Evolutionary conservation across 1,284 basidiomycete genomes (phyloP), one percentile per base, ranked within the genome.

Genomic region (Cryptococcus sp.): DNA sequence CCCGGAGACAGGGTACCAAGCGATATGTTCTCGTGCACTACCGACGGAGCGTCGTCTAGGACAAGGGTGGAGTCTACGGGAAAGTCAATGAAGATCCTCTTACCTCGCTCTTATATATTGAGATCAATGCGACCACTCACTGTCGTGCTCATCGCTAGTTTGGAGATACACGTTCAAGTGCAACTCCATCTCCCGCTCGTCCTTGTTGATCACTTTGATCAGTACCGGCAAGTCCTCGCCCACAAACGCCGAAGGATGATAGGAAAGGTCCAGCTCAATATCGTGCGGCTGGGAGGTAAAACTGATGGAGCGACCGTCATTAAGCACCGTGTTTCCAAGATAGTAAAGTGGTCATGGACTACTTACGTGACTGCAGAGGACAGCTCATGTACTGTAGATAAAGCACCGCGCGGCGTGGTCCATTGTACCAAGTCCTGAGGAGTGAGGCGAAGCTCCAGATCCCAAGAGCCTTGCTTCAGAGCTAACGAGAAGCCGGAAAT

Each of bases 101-200:
- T 35, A 10, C 30, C 13, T 35, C 30, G 16, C 8, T 63, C 6
- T 62, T 35, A 11, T 61, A 54, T n/a, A 57, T 4, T 10, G 42
- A n/a, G 11, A 45, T 5, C n/a, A 45, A 2, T 4, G 42, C 42
- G 20, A n/a, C 2, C 38, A 57, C 85, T 43, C 62, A 90, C 90
- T 83, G 22, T 88, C 85, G 57, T 85, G 85, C 62, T 92, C 90
- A 63, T 90, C 88, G 1, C 85, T 84, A 3, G 91, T 90, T 59
- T 92, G 90, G 39, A 94, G 74, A 50, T 92, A 81, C 2, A 89
- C 83, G 59, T 90, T 88, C 7, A 91, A 79, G 3, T 82, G 75
- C n/a, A 90, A 77, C 6, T 87, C 83, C 20, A 94, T 75, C 20
- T 85, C 82, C 19, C 85, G 80, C 27, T 84, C 83, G 70, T 93